Conservation (phyloP, 768 basidiomycete genomes). For the Pholiota microspora region DNA sequence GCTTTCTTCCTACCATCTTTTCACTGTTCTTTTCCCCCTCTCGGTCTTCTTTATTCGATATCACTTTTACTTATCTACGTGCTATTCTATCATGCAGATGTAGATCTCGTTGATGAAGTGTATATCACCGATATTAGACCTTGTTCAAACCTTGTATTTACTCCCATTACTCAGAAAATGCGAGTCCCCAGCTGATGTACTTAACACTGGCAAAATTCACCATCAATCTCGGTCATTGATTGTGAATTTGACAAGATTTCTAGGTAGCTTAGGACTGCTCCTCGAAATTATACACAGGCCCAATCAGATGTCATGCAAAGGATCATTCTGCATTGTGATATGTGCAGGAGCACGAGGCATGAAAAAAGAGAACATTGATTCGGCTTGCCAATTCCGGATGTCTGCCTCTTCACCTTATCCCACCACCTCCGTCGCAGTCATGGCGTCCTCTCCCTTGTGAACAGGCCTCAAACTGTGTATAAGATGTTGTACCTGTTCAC, state of each 20-base stretch:
- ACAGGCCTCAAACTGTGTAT: constrained; percentile 9
- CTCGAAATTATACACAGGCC: neutral
- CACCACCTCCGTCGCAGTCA: constrained; percentile 13
- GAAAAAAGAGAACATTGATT: constrained; percentile 6
- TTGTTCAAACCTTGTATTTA: neutral
- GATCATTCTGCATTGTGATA: neutral
- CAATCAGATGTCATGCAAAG: neutral
- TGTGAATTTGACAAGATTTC: no score
- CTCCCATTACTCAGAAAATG: no score
- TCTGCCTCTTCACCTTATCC: constrained; percentile 16
- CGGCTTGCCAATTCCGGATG: constrained; percentile 11
- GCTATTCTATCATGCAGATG: neutral
- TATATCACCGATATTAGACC: neutral
- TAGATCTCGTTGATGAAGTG: neutral
- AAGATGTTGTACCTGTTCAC: constrained; percentile 14
- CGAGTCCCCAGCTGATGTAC: no score
- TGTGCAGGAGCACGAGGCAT: neutral
- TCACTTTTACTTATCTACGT: neutral
- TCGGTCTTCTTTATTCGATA: neutral
- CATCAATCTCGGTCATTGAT: no score
- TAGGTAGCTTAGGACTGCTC: no score
- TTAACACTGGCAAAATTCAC: no score
- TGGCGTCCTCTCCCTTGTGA: constrained; percentile 17
- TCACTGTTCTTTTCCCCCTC: neutral
- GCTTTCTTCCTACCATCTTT: no score